Percentiles rank a stretch among this genome's conserved stretches.
Conservation (phyloP, 768 basidiomycete species). For the Boletus rubroflammeus region DNA sequence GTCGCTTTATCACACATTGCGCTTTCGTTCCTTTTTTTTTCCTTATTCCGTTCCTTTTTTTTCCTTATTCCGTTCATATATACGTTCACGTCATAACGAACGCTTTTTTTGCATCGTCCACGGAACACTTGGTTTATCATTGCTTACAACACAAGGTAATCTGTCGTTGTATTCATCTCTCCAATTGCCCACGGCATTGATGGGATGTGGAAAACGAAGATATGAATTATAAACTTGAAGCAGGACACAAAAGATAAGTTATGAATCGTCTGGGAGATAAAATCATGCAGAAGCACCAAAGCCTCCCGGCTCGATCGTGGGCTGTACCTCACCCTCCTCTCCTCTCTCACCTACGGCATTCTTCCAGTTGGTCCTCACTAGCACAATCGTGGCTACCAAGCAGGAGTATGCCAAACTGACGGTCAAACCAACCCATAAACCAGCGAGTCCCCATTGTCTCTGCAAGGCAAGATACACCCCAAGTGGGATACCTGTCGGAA, state of each 20-base stretch:
- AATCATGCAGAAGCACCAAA: neutral
- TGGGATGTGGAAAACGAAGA: neutral
- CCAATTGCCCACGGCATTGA: neutral
- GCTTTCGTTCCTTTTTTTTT: slow-evolving; percentile 3
- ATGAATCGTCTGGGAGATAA: neutral
- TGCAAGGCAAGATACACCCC: slow-evolving; percentile 22
- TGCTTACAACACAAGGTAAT: slow-evolving; percentile 26
- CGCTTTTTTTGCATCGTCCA: slow-evolving; percentile 15
- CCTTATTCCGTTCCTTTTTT: slow-evolving; percentile 22
- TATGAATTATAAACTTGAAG: neutral
- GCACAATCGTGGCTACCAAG: slow-evolving; percentile 16
- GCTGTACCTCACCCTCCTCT: neutral
- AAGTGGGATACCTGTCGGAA: slow-evolving; percentile 32
- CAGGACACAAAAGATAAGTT: neutral
- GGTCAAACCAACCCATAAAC: slow-evolving; percentile 23
- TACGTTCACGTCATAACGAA: slow-evolving; percentile 15
- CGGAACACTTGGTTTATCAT: slow-evolving; percentile 17
- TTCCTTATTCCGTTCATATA: slow-evolving; percentile 27
- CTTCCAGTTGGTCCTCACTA: slow-evolving; percentile 20
- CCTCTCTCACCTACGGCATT: neutral
- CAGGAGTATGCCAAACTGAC: slow-evolving; percentile 21
- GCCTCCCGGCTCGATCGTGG: neutral
- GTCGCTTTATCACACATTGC: slow-evolving; percentile 1
- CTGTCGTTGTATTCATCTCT: slow-evolving; percentile 19
- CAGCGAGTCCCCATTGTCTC: slow-evolving; percentile 22